A percentile compares a stretch with the other conserved stretches of the same genome.
phyloP scores from a whole-genome alignment of 2,329 filamentous ascomycete genomes.

The Neobulgaria alba region DNA sequence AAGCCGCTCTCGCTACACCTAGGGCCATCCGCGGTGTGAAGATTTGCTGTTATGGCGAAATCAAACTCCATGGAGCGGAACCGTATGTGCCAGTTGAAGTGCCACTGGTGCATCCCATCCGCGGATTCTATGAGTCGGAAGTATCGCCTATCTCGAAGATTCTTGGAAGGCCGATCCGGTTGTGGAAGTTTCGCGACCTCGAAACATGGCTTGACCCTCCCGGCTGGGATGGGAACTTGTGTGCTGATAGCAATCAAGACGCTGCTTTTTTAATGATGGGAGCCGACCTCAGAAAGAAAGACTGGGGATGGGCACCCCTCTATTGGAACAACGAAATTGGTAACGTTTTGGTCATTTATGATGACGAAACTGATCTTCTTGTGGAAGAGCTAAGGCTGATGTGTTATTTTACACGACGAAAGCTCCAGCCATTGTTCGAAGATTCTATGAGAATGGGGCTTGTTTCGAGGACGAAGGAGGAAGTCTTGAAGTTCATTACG shows the following conservation, averaged over 20 bases:
- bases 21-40: slow-evolving; percentile 2
- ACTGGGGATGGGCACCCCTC: slow-evolving; percentile 3
- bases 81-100: slow-evolving; percentile 3
- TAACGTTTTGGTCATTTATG: slow-evolving; percentile 1
- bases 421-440: slow-evolving; percentile 1
- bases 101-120: not conserved
- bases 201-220: slow-evolving; percentile 3
- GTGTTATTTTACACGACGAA: slow-evolving; percentile 1
- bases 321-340: slow-evolving; percentile 2
- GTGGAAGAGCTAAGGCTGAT: slow-evolving; percentile 2
- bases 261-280: not conserved
- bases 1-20: not conserved
- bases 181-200: slow-evolving; percentile 2
- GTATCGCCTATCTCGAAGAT: slow-evolving; percentile 1
- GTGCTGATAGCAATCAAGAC: slow-evolving; percentile 1
- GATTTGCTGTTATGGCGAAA: slow-evolving; percentile 4
- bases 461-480: slow-evolving; percentile 2
- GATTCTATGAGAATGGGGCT: not conserved
- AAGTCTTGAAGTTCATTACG: slow-evolving; percentile 3
- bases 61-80: slow-evolving; percentile 1
- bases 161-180: slow-evolving; percentile 1
- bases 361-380: slow-evolving; percentile 2
- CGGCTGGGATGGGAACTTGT: slow-evolving; percentile 1
- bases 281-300: not conserved
- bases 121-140: not conserved